Conservation (phyloP, 805 yeast species). For the Nakazawaea anatomiae region DNA sequence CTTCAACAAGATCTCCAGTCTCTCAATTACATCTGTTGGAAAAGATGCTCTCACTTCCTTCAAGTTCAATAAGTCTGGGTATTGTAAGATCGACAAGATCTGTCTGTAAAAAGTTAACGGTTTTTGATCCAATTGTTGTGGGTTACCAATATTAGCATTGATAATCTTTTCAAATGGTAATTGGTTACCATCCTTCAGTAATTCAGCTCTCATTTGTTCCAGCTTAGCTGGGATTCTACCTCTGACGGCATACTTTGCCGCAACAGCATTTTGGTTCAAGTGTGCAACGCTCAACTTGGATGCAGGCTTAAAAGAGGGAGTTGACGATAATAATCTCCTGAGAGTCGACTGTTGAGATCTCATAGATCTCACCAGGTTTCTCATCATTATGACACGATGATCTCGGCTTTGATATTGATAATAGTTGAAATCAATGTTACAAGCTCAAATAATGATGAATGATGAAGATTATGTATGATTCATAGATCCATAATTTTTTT, state of each 20-base stretch:
- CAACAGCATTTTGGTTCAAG: slow-evolving; percentile 67
- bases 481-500: no score
- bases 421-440: no score
- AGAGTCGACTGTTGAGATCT: background rate
- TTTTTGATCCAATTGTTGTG: slow-evolving; percentile 91
- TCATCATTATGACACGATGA: background rate
- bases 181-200: slow-evolving; percentile 49
- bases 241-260: slow-evolving; percentile 94
- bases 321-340: slow-evolving; percentile 5
- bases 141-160: slow-evolving; percentile 94
- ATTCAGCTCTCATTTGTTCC: slow-evolving; percentile 63
- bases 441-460: no score
- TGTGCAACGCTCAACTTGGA: slow-evolving; percentile 36
- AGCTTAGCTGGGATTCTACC: slow-evolving; percentile 94
- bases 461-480: no score
- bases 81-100: slow-evolving; percentile 79
- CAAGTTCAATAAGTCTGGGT: slow-evolving; percentile 59
- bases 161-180: slow-evolving; percentile 76
- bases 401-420: no score
- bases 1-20: slow-evolving; percentile 59
- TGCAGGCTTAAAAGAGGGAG: slow-evolving; percentile 23
- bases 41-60: slow-evolving; percentile 25
- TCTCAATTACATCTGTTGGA: slow-evolving; percentile 64
- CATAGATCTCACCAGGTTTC: background rate
- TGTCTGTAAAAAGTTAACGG: slow-evolving; percentile 96